Conservation (phyloP, 2,329 filamentous ascomycete species). For the Aspergillus ustus region DNA sequence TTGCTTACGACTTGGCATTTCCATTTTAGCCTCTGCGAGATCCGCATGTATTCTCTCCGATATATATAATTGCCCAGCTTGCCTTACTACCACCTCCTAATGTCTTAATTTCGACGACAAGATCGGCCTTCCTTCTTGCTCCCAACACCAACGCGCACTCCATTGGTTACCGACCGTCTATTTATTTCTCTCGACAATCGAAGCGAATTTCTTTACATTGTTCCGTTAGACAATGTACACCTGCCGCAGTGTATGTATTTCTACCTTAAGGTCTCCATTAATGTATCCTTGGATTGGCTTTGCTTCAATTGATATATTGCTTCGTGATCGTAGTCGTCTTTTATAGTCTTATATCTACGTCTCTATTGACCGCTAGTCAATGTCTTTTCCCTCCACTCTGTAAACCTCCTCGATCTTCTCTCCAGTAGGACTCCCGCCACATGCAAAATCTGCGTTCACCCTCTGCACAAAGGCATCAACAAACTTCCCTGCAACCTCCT, state of each 20-base stretch:
- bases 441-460: constrained; percentile 43
- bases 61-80: constrained; percentile 26
- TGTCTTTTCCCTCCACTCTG: constrained; percentile 40
- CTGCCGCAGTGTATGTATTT: constrained; percentile 3
- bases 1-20: constrained; percentile 17
- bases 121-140: neutral
- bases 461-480: constrained; percentile 44
- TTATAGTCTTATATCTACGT: neutral
- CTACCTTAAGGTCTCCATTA: neutral
- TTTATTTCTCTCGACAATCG: neutral
- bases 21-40: constrained; percentile 18
- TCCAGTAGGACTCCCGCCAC: constrained; percentile 32
- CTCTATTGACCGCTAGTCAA: neutral
- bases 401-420: constrained; percentile 48
- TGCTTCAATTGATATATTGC: neutral
- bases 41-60: constrained; percentile 19
- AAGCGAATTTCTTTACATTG: neutral
- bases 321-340: neutral
- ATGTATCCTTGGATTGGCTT: neutral
- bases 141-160: neutral
- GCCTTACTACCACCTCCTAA: constrained; percentile 21
- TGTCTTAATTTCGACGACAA: constrained; percentile 15
- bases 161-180: neutral
- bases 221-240: constrained; percentile 4
- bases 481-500: constrained; percentile 47